Evolutionary conservation across 2,329 filamentous ascomycete genomes (phyloP).

Genomic region (Colletotrichum abscissum): DNA sequence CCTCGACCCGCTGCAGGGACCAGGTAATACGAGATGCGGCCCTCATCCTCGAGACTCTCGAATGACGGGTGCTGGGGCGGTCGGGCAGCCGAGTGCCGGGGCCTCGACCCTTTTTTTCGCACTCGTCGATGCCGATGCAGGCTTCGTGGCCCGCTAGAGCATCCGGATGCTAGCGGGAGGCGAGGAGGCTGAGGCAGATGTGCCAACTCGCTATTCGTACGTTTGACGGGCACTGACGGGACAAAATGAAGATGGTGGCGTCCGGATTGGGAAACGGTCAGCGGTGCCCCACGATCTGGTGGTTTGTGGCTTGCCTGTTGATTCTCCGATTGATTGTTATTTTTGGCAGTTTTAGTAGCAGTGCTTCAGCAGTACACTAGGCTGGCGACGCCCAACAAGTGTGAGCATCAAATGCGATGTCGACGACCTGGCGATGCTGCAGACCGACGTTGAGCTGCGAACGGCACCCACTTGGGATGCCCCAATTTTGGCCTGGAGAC

Average conservation of each 20-base stretch:
- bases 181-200: conserved; percentile 15
- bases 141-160: conserved; percentile 26
- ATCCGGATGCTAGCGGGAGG: conserved; percentile 5
- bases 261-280: conserved; percentile 16
- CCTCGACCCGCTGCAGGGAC: conserved; percentile 25
- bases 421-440: background rate
- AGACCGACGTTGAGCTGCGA: background rate
- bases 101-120: conserved; percentile 10
- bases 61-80: background rate
- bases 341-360: conserved; percentile 5
- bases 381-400: background rate
- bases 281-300: conserved; percentile 15
- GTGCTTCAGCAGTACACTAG: background rate
- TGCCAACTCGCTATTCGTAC: background rate
- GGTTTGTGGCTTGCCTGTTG: conserved; percentile 20
- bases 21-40: conserved; percentile 30
- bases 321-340: conserved; percentile 13
- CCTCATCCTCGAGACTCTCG: background rate
- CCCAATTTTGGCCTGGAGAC: background rate
- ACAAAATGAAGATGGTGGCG: conserved; percentile 3
- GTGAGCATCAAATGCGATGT: background rate
- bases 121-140: conserved; percentile 15
- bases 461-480: background rate
- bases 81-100: conserved; percentile 28
- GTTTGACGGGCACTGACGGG: background rate